Evolutionary conservation across 2,329 filamentous ascomycete genomes (phyloP).

Genomic region (Coniella lustricola): DNA sequence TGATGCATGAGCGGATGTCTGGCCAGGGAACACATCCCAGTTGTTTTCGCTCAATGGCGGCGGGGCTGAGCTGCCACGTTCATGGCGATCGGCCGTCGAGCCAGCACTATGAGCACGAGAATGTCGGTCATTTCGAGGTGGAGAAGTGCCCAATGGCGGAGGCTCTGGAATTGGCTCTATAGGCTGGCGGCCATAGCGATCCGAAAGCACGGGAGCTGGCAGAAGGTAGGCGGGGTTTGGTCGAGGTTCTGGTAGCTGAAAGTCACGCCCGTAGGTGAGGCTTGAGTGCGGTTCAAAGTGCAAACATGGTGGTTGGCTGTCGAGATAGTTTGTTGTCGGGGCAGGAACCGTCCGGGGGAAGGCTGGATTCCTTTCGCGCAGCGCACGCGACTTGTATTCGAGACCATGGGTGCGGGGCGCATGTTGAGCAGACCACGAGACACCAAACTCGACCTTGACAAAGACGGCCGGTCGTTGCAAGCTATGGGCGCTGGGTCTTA

Average conservation of each 20-base stretch:
- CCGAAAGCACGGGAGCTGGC: conserved; percentile 13
- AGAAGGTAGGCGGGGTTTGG: conserved; percentile 12
- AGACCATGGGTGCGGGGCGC: conserved; percentile 36
- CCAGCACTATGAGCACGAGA: conserved; percentile 17
- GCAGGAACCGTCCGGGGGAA: conserved; percentile 41
- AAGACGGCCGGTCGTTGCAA: conserved; percentile 38
- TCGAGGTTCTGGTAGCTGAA: conserved; percentile 15
- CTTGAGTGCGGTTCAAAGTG: no score
- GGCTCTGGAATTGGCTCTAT: conserved; percentile 15
- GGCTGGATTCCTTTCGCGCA: conserved; percentile 33
- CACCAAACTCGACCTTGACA: conserved; percentile 44
- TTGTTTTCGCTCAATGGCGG: conserved; percentile 40
- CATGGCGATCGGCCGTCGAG: conserved; percentile 22
- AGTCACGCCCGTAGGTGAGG: no score
- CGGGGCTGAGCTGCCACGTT: conserved; percentile 42
- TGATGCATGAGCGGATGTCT: conserved; percentile 23
- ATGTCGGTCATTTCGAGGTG: conserved; percentile 18
- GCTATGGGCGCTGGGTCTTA: conserved; percentile 22
- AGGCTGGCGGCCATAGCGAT: conserved; percentile 12
- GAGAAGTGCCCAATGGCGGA: not conserved
- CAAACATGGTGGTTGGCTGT: conserved; percentile 9
- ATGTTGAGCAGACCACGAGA: conserved; percentile 41
- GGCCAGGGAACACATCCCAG: conserved; percentile 34
- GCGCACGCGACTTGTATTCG: conserved; percentile 40
- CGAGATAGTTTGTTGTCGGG: conserved; percentile 38